Conservation (phyloP, 1,284 basidiomycete species). For the Laetiporus sulphureus region DNA sequence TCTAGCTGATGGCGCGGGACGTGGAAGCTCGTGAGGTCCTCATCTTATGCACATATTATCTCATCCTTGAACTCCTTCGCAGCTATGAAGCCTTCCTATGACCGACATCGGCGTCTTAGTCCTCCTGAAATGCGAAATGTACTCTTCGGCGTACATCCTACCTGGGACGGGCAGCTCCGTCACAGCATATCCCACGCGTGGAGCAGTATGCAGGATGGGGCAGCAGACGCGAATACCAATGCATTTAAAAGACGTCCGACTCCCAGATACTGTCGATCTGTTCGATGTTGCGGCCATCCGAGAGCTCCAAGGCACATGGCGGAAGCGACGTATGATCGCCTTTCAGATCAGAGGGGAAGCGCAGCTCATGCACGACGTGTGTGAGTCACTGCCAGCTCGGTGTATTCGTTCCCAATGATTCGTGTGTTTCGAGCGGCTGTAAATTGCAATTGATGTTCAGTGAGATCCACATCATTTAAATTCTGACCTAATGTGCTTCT, state of each 20-base stretch:
- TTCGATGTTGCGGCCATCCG: conserved; percentile 60
- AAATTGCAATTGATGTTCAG: neutral
- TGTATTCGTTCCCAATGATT: conserved; percentile 79
- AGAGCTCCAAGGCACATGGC: conserved; percentile 50
- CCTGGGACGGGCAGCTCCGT: conserved; percentile 69
- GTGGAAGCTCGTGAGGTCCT: too few relatives aligned
- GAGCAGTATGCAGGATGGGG: conserved; percentile 80
- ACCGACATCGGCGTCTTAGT: conserved; percentile 69
- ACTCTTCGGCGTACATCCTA: conserved; percentile 63
- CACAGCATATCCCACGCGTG: conserved; percentile 82
- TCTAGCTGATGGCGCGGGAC: too few relatives aligned
- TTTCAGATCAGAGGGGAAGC: conserved; percentile 46
- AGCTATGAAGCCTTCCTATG: conserved; percentile 65
- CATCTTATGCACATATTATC: too few relatives aligned
- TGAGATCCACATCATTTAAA: too few relatives aligned
- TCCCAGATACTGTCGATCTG: conserved; percentile 70
- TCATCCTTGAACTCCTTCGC: too few relatives aligned
- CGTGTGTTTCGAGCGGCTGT: conserved; percentile 78
- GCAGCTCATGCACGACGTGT: conserved; percentile 86
- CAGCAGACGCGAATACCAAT: conserved; percentile 72
- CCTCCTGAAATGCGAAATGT: conserved; percentile 59
- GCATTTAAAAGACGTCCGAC: conserved; percentile 52
- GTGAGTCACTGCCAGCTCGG: conserved; percentile 72
- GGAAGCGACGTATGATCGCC: conserved; percentile 44
- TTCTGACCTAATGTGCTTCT: too few relatives aligned